Percentiles rank a stretch among this genome's conserved stretches.
phyloP scores from a whole-genome alignment of 805 yeast species.

The Kazachstania psychrophila region DNA sequence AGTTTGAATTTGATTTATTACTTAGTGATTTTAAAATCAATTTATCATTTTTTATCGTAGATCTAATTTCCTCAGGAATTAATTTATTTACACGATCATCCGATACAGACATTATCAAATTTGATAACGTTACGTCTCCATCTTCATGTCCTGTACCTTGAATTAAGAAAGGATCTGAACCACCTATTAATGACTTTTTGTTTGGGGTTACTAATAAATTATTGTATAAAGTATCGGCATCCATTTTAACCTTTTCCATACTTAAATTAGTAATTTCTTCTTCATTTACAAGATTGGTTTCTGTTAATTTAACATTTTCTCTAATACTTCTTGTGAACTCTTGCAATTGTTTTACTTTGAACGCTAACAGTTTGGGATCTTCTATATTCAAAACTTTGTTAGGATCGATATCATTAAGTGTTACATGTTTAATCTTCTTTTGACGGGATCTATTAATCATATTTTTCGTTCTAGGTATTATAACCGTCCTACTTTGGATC shows the following conservation, averaged over 20 bases:
- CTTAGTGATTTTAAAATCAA: slow-evolving; percentile 16
- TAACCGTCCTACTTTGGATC: slow-evolving; percentile 4
- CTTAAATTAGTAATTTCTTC: slow-evolving; percentile 1
- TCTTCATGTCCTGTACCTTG: not conserved
- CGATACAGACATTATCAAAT: slow-evolving; percentile 12
- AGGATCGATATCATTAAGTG: slow-evolving; percentile 9
- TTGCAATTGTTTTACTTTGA: slow-evolving; percentile 23
- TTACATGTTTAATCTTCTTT: slow-evolving; percentile 9
- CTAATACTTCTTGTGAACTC: slow-evolving; percentile 21
- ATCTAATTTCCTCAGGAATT: slow-evolving; percentile 14
- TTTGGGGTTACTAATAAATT: not conserved
- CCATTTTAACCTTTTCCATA: not conserved
- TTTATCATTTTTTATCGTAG: slow-evolving; percentile 18
- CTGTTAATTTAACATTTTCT: slow-evolving; percentile 6
- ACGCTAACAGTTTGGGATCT: slow-evolving; percentile 16
- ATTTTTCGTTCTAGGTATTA: slow-evolving; percentile 8
- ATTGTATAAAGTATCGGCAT: slow-evolving; percentile 4
- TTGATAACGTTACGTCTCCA: slow-evolving; percentile 8
- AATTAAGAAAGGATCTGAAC: not conserved
- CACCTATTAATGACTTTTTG: not conserved
- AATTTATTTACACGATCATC: slow-evolving; percentile 10
- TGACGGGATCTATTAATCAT: slow-evolving; percentile 5
- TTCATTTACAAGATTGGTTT: not conserved
- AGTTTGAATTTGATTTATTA: slow-evolving; percentile 18
- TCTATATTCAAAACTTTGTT: slow-evolving; percentile 4